A percentile compares a stretch with the other conserved stretches of the same genome.
These are phyloP conservation scores for Yamagishiella unicocca DNA, from an alignment of 139 green algal genomes.

Conservation along the genomic window DNA sequence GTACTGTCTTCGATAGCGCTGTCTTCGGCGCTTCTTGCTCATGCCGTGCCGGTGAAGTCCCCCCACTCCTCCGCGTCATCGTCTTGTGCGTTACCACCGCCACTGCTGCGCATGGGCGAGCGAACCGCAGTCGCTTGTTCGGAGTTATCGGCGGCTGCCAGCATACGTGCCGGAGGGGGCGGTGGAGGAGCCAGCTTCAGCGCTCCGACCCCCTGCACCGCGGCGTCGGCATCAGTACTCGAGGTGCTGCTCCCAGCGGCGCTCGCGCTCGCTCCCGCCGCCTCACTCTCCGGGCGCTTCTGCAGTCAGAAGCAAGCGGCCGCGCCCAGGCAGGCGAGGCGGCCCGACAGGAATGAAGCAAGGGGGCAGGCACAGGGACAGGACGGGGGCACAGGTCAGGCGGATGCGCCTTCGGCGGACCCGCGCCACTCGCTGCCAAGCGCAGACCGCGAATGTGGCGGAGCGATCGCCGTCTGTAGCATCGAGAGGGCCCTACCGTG, in stretches of 20 bases:
- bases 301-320: neutral
- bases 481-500: neutral
- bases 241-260: neutral
- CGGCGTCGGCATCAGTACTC: neutral
- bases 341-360: neutral
- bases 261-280: neutral
- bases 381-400: neutral
- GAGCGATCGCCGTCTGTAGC: neutral
- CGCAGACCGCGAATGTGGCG: too few relatives aligned
- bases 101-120: too few relatives aligned
- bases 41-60: conserved; percentile 13
- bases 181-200: conserved; percentile 39
- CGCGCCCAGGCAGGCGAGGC: neutral
- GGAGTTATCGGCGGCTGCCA: too few relatives aligned
- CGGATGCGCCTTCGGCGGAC: neutral
- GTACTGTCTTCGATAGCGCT: too few relatives aligned
- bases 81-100: neutral
- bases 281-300: conserved; percentile 3
- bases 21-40: too few relatives aligned
- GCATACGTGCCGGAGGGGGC: neutral
- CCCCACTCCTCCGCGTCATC: conserved; percentile 17
- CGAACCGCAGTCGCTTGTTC: too few relatives aligned
- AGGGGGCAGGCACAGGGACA: neutral
- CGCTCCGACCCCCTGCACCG: neutral
- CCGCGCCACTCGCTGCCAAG: neutral